These are phyloP conservation scores for Aspergillus eucalypticola DNA, from an alignment of 2,329 filamentous ascomycete genomes.

Conservation along the genomic window DNA sequence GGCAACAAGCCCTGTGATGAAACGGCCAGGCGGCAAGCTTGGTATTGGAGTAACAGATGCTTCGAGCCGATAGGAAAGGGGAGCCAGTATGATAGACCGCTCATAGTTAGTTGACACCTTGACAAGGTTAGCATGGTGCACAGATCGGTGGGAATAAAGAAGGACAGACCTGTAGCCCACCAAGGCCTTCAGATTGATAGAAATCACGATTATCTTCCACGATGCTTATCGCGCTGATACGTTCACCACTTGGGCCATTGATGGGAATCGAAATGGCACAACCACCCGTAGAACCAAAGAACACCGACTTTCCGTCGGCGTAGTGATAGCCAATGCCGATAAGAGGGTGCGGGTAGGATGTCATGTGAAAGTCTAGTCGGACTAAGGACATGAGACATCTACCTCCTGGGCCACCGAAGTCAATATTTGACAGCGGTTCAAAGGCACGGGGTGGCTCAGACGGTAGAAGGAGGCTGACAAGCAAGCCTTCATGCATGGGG, in stretches of 20 bases:
- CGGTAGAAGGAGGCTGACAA: not conserved
- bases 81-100: slow-evolving; percentile 7
- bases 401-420: slow-evolving; percentile 15
- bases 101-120: slow-evolving; percentile 14
- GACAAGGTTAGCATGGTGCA: slow-evolving; percentile 6
- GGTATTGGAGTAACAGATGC: not conserved
- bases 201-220: slow-evolving; percentile 1
- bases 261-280: slow-evolving; percentile 9
- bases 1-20: slow-evolving; percentile 9
- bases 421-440: slow-evolving; percentile 13
- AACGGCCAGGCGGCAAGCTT: slow-evolving; percentile 1
- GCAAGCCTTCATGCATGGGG: slow-evolving; percentile 7
- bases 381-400: slow-evolving; percentile 6
- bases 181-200: not conserved
- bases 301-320: slow-evolving; percentile 3
- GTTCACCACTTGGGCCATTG: slow-evolving; percentile 10
- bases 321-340: slow-evolving; percentile 8
- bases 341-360: not conserved
- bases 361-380: slow-evolving; percentile 10
- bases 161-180: slow-evolving; percentile 9
- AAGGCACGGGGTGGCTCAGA: not conserved
- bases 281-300: slow-evolving; percentile 9
- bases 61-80: slow-evolving; percentile 1
- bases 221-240: slow-evolving; percentile 7
- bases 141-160: not conserved